Conservation (phyloP, 305 asterid genomes). For the Fraxinus sp. region DNA sequence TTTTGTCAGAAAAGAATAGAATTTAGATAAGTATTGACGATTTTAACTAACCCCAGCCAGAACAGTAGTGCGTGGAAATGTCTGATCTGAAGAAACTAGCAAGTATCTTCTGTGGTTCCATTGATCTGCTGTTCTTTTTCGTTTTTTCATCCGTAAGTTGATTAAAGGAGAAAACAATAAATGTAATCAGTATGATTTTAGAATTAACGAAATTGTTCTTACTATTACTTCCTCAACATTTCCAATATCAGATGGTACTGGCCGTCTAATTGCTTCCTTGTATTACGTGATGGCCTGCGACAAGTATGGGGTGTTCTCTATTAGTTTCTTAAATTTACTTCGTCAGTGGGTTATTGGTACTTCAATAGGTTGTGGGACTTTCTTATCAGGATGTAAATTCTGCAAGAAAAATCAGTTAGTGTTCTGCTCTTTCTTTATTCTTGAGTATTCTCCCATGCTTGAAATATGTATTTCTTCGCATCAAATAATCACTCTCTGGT, state of each 20-base stretch:
- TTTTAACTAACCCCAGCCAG: slow-evolving; percentile 2
- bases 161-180: neutral
- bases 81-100: slow-evolving; percentile 7
- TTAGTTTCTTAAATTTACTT: no score
- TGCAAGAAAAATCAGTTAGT: neutral
- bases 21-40: slow-evolving; percentile 22
- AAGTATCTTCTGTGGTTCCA: slow-evolving; percentile 4
- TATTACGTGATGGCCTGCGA: no score
- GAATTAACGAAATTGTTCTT: neutral
- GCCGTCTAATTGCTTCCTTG: no score
- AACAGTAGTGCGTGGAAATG: slow-evolving; percentile 12
- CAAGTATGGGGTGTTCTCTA: no score
- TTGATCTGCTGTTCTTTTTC: neutral
- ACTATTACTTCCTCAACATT: no score
- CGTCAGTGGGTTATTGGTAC: no score
- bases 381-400: neutral
- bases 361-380: neutral
- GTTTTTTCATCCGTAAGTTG: neutral
- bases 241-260: no score
- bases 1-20: slow-evolving; percentile 30
- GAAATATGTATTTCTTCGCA: neutral
- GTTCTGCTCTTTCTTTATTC: neutral
- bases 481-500: neutral
- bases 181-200: neutral
- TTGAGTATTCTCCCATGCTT: neutral